Evolutionary conservation across 2,329 filamentous ascomycete species (phyloP).

Genomic region (Atkinsonella hypoxylon): DNA sequence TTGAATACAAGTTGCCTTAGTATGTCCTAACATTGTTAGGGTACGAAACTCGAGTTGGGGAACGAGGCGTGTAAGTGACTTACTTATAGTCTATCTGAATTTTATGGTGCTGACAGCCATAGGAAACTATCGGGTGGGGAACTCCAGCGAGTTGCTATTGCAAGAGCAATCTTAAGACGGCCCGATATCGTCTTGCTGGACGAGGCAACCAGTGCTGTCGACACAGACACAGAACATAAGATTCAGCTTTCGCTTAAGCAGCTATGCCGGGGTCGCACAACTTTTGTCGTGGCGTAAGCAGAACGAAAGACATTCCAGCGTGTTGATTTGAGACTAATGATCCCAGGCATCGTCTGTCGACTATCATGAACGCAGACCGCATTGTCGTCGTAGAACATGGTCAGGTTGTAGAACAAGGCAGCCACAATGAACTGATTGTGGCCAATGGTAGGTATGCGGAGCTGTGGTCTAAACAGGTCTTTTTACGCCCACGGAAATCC

Average conservation of each 20-base stretch:
- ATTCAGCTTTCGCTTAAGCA: constrained; percentile 50
- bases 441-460: constrained; percentile 50
- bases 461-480: constrained; percentile 53
- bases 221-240: constrained; percentile 56
- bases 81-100: not conserved
- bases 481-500: constrained; percentile 35
- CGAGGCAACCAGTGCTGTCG: constrained; percentile 67
- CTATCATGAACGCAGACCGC: constrained; percentile 56
- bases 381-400: constrained; percentile 56
- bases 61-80: constrained; percentile 33
- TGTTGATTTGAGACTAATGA: constrained; percentile 5
- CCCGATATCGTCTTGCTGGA: constrained; percentile 68
- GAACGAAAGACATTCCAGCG: too few species aligned
- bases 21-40: constrained; percentile 15
- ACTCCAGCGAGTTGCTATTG: constrained; percentile 54
- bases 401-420: constrained; percentile 50
- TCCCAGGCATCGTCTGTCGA: constrained; percentile 52
- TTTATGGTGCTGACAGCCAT: constrained; percentile 11
- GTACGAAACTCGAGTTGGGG: constrained; percentile 38
- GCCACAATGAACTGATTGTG: constrained; percentile 44
- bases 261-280: constrained; percentile 50
- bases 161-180: constrained; percentile 59
- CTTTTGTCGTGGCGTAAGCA: constrained; percentile 51
- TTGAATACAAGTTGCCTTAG: not conserved
- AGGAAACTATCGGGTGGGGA: constrained; percentile 55